A percentile compares a stretch with the other conserved stretches of the same genome.
Evolutionary conservation across 2,329 filamentous ascomycete genomes (phyloP).

Genomic region (Xylaria polymorpha): DNA sequence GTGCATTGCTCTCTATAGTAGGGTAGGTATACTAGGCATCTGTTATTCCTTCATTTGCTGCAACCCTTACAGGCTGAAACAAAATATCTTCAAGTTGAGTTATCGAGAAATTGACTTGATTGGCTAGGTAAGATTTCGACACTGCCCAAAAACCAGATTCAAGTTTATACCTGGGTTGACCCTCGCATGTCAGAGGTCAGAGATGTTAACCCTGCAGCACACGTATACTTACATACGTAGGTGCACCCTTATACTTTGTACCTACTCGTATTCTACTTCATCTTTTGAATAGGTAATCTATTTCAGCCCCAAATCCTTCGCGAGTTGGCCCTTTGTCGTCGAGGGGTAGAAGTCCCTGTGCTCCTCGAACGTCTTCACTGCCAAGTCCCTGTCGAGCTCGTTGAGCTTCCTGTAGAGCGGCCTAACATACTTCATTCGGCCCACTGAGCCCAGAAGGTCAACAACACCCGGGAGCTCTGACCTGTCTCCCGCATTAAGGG

Average conservation of each 20-base stretch:
- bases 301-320: conserved; percentile 77
- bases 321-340: conserved; percentile 86
- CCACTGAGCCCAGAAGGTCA: conserved; percentile 81
- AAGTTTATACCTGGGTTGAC: background rate
- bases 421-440: conserved; percentile 96
- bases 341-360: conserved; percentile 95
- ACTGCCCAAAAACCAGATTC: background rate
- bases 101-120: background rate
- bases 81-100: conserved; percentile 1
- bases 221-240: background rate
- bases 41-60: background rate
- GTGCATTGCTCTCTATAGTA: background rate
- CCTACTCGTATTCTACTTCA: conserved; percentile 1
- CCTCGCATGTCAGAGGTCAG: background rate
- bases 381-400: conserved; percentile 78
- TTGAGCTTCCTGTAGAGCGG: conserved; percentile 83
- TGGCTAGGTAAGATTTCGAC: background rate
- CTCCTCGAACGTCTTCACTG: conserved; percentile 84
- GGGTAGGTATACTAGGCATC: background rate
- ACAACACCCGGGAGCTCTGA: conserved; percentile 77
- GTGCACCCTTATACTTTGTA: background rate
- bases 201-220: background rate
- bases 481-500: conserved; percentile 77
- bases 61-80: conserved; percentile 1
- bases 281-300: conserved; percentile 30